phyloP scores from a whole-genome alignment of 2,329 filamentous ascomycete species.

The Clarireedia monteithiana region DNA sequence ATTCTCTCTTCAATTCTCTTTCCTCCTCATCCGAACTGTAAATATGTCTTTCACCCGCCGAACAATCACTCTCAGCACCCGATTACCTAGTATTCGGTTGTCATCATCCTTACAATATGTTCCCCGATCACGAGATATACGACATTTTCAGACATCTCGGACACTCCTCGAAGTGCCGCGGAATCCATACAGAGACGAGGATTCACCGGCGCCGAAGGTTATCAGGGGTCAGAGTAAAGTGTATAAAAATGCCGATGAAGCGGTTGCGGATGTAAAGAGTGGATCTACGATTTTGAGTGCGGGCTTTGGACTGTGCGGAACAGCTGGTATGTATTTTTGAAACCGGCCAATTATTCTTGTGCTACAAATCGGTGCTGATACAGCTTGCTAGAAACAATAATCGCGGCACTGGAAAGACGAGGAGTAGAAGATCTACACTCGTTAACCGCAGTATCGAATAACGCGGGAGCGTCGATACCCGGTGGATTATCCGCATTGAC shows the following conservation, averaged over 20 bases:
- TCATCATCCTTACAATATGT: slow-evolving; percentile 1
- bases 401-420: slow-evolving; percentile 54
- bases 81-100: background rate
- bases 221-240: slow-evolving; percentile 12
- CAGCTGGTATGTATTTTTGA: background rate
- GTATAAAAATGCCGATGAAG: slow-evolving; percentile 13
- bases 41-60: slow-evolving; percentile 7
- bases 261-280: slow-evolving; percentile 32
- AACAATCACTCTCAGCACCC: background rate
- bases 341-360: too few relatives aligned
- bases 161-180: slow-evolving; percentile 5
- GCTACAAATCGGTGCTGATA: background rate
- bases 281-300: slow-evolving; percentile 65
- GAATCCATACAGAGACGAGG: slow-evolving; percentile 2
- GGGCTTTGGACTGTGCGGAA: slow-evolving; percentile 50
- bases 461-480: slow-evolving; percentile 61
- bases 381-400: slow-evolving; percentile 52
- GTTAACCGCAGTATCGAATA: slow-evolving; percentile 72
- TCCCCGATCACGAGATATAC: slow-evolving; percentile 3
- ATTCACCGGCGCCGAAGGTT: slow-evolving; percentile 8
- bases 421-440: slow-evolving; percentile 45
- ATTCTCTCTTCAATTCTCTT: background rate
- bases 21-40: background rate
- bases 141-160: slow-evolving; percentile 5
- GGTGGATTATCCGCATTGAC: slow-evolving; percentile 61